A percentile compares a stretch with the other conserved stretches of the same genome.
Evolutionary conservation across 2,329 filamentous ascomycete genomes (phyloP).

Genomic region (Cladosporium velox): DNA sequence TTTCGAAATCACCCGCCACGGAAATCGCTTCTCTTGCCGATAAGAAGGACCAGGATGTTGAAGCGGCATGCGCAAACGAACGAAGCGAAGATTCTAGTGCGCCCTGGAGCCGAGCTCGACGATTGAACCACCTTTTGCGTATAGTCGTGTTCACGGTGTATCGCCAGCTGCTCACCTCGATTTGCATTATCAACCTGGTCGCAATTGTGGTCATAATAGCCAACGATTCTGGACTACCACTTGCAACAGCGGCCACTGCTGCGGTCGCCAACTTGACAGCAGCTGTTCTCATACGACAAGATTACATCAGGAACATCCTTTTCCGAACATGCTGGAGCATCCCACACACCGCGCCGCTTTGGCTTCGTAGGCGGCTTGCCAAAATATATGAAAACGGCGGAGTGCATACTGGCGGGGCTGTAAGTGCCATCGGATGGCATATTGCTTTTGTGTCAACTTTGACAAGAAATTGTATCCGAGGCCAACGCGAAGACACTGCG

Average conservation of each 20-base stretch:
- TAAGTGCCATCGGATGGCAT: constrained; percentile 27
- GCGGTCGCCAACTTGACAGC: not conserved
- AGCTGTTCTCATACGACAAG: not conserved
- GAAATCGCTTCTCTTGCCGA: not conserved
- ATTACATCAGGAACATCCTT: constrained; percentile 25
- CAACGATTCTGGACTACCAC: not conserved
- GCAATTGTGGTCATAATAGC: not conserved
- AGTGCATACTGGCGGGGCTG: constrained; percentile 33
- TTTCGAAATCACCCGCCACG: not conserved
- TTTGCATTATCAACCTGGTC: not conserved
- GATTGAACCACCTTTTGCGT: not conserved
- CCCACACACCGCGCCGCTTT: constrained; percentile 33
- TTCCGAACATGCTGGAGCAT: constrained; percentile 20
- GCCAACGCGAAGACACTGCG: not conserved
- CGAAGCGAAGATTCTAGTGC: not conserved
- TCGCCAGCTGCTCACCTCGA: not conserved
- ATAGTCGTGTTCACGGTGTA: not conserved
- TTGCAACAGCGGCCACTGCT: not conserved
- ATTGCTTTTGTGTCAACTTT: not conserved
- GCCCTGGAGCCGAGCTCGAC: not conserved
- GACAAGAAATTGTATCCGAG: not conserved
- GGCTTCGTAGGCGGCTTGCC: constrained; percentile 31
- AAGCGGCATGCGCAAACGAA: not conserved
- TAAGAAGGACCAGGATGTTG: not conserved
- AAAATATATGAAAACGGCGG: constrained; percentile 39